phyloP scores from a whole-genome alignment of 306 rosid genomes.

The Lotus japonicus region DNA sequence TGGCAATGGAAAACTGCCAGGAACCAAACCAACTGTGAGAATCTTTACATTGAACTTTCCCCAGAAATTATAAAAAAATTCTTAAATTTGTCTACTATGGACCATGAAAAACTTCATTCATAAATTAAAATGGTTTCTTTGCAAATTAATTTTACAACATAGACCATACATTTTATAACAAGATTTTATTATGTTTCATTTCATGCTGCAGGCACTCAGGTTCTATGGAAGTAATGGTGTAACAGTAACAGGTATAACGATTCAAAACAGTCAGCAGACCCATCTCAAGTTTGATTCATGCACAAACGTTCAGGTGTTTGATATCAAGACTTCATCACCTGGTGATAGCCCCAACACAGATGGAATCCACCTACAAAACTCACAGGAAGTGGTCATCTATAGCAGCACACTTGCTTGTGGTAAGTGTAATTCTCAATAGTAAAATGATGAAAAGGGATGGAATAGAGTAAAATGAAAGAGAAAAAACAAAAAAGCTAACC shows the following conservation, averaged over 20 bases:
- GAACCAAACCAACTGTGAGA: conserved; percentile 61
- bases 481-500: no score
- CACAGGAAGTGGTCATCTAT: conserved; percentile 41
- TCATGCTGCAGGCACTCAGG: conserved; percentile 48
- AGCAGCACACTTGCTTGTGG: conserved; percentile 62
- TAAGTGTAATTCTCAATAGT: conserved; percentile 15
- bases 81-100: no score
- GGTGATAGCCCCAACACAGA: conserved; percentile 76
- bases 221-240: conserved; percentile 63
- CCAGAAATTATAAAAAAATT: background rate
- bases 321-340: conserved; percentile 45
- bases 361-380: conserved; percentile 75
- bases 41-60: background rate
- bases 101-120: no score
- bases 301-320: conserved; percentile 48
- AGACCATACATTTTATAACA: no score
- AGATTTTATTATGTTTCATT: background rate
- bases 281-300: conserved; percentile 69
- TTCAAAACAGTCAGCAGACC: conserved; percentile 62
- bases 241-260: conserved; percentile 56
- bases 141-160: no score
- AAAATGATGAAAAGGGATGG: no score
- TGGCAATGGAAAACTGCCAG: conserved; percentile 32
- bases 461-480: no score
- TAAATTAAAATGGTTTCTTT: no score